phyloP scores from a whole-genome alignment of 192 early-diverging fungal genomes.

The Coemansia reversa region DNA sequence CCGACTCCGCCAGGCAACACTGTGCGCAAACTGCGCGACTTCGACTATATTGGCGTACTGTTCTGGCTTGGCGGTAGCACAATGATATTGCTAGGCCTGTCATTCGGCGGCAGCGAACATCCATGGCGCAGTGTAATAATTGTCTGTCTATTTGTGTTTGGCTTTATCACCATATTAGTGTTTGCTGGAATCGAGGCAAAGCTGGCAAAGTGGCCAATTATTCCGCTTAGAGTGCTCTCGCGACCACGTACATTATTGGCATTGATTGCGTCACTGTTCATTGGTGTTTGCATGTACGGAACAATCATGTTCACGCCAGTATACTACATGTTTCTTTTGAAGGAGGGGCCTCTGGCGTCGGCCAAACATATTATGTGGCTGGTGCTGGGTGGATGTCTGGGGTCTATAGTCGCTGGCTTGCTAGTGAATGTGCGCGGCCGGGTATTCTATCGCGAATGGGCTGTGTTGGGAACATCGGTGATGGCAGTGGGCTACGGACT shows the following conservation, averaged over 20 bases:
- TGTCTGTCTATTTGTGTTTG: slow-evolving; percentile 51
- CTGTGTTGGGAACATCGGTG: slow-evolving; percentile 38
- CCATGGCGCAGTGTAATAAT: slow-evolving; percentile 57
- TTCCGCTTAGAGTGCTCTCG: slow-evolving; percentile 36
- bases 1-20: slow-evolving; percentile 39
- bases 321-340: slow-evolving; percentile 43
- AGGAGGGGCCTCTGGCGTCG: slow-evolving; percentile 20
- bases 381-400: slow-evolving; percentile 30
- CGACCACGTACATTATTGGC: slow-evolving; percentile 32
- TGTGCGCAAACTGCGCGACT: slow-evolving; percentile 43
- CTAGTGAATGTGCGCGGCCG: slow-evolving; percentile 38
- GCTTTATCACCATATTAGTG: slow-evolving; percentile 33
- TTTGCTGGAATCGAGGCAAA: slow-evolving; percentile 61
- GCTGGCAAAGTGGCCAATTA: slow-evolving; percentile 69
- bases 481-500: slow-evolving; percentile 49
- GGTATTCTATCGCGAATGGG: slow-evolving; percentile 38
- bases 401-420: slow-evolving; percentile 23
- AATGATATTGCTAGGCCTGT: slow-evolving; percentile 57
- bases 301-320: slow-evolving; percentile 56
- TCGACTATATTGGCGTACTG: slow-evolving; percentile 60
- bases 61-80: slow-evolving; percentile 55
- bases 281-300: slow-evolving; percentile 51
- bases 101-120: slow-evolving; percentile 62
- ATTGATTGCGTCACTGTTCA: slow-evolving; percentile 28
- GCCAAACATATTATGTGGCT: slow-evolving; percentile 40